Conservation (phyloP, 305 asterid genomes). For the Fraxinus ornus region DNA sequence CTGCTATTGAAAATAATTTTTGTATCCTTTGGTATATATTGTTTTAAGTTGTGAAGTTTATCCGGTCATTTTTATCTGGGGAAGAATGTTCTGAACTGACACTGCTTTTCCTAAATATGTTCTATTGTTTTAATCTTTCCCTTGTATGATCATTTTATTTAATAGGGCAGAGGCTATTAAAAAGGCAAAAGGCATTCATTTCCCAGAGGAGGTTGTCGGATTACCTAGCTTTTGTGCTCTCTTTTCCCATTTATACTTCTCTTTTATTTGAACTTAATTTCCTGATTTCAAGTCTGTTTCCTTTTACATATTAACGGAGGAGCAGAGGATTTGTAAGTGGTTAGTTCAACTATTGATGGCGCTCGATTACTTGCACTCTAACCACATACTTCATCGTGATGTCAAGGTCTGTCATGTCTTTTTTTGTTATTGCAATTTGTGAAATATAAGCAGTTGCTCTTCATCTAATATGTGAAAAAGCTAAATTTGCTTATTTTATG, state of each 20-base stretch:
- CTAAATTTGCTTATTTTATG: conserved; percentile 23
- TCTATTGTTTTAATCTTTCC: background rate
- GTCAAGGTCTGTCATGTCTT: conserved; percentile 62
- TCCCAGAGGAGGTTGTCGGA: conserved; percentile 77
- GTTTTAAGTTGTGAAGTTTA: background rate
- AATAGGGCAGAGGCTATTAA: conserved; percentile 90
- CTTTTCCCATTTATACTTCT: background rate
- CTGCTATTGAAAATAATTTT: background rate
- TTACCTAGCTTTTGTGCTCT: background rate
- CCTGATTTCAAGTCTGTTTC: conserved; percentile 2
- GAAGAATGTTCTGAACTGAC: background rate
- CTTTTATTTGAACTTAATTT: background rate
- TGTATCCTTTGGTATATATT: background rate
- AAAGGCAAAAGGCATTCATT: conserved; percentile 76
- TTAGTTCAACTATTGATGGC: conserved; percentile 92
- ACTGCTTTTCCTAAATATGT: background rate
- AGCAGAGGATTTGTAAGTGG: conserved; percentile 96
- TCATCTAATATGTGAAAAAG: conserved; percentile 7
- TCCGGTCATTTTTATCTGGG: background rate
- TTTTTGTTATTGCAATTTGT: background rate
- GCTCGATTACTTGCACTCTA: conserved; percentile 81
- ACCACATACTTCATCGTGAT: conserved; percentile 94
- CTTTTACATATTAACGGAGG: conserved; percentile 19
- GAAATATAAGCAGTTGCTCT: background rate
- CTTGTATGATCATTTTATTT: conserved; percentile 22